phyloP scores from a whole-genome alignment of 1,284 basidiomycete genomes.

The Irpex sp. region DNA sequence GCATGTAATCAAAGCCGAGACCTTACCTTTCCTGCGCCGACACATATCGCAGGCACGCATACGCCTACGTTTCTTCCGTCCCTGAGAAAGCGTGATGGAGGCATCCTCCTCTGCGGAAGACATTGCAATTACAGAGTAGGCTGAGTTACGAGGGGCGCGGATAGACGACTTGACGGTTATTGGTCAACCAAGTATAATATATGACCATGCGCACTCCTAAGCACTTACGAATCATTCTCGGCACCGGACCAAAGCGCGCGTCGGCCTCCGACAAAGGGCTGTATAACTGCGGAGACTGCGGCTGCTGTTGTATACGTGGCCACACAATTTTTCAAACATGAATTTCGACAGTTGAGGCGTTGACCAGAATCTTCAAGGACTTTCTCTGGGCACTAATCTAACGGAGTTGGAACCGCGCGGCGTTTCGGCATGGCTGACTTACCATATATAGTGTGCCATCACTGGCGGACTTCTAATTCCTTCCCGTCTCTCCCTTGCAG shows the following conservation, averaged over 20 bases:
- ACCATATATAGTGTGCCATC: neutral
- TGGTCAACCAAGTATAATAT: neutral
- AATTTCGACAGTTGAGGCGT: neutral
- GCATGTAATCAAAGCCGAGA: neutral
- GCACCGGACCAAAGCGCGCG: neutral
- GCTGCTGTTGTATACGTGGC: neutral
- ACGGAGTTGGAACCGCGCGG: neutral
- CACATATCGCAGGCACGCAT: constrained; percentile 4
- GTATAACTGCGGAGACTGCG: neutral
- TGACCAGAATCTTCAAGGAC: neutral
- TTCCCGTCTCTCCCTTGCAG: neutral
- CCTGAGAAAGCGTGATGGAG: neutral
- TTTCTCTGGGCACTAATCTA: neutral
- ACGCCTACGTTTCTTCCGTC: neutral
- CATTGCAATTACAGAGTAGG: neutral
- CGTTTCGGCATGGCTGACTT: neutral
- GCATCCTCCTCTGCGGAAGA: neutral
- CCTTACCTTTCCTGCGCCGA: constrained; percentile 1
- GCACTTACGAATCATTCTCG: constrained; percentile 1
- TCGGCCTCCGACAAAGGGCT: neutral
- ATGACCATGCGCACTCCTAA: neutral
- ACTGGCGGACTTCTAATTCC: neutral
- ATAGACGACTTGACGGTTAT: neutral
- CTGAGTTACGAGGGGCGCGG: neutral
- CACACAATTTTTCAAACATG: neutral